Evolutionary conservation across 768 basidiomycete genomes (phyloP).

Genomic region (Leccinum imitatum): DNA sequence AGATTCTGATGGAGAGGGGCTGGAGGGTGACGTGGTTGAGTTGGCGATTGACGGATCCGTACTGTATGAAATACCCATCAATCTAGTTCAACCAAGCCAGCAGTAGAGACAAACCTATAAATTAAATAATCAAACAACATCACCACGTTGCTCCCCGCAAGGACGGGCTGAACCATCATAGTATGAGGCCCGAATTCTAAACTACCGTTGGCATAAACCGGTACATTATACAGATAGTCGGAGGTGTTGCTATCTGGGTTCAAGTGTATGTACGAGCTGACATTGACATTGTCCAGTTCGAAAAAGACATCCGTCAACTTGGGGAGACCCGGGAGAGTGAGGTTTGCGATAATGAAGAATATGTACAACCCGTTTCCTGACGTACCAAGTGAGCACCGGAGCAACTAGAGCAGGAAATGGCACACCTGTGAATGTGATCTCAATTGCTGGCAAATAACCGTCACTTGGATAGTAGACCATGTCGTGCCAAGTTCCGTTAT

Average conservation of each 20-base stretch:
- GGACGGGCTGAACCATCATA: slow-evolving; percentile 11
- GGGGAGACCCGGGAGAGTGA: neutral
- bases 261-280: slow-evolving; percentile 4
- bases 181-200: slow-evolving; percentile 5
- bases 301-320: slow-evolving; percentile 9
- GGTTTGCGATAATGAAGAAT: slow-evolving; percentile 19
- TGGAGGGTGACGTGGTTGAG: neutral
- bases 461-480: neutral
- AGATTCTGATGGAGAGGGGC: neutral
- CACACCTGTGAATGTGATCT: slow-evolving; percentile 16
- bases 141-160: neutral
- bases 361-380: slow-evolving; percentile 18
- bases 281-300: slow-evolving; percentile 1
- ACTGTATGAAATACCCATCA: slow-evolving; percentile 5
- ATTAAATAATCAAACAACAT: slow-evolving; percentile 22
- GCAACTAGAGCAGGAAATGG: neutral
- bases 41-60: neutral
- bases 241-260: neutral
- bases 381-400: neutral
- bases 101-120: slow-evolving; percentile 13
- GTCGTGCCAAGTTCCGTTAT: slow-evolving; percentile 22
- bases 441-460: neutral
- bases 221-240: slow-evolving; percentile 15
- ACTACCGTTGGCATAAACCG: slow-evolving; percentile 13
- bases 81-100: neutral